A percentile compares a stretch with the other conserved stretches of the same genome.
phyloP scores from a whole-genome alignment of 2,329 filamentous ascomycete genomes.

The Lachnum nothofagi region DNA sequence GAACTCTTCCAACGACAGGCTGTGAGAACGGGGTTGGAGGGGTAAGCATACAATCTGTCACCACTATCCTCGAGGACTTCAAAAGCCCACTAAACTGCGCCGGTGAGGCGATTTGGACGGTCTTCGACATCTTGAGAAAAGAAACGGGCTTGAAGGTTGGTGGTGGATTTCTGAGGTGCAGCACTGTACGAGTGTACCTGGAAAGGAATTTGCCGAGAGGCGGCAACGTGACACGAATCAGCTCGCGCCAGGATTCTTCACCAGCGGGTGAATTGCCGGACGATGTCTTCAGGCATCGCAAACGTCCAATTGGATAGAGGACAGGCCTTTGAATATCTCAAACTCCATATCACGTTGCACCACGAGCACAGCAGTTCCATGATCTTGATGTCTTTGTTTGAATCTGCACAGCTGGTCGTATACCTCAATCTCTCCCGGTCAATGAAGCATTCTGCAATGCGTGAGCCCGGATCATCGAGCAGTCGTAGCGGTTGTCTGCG shows the following conservation, averaged over 20 bases:
- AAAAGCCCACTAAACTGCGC: slow-evolving; percentile 65
- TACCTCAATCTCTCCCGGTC: no score
- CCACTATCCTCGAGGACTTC: slow-evolving; percentile 69
- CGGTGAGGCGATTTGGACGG: slow-evolving; percentile 46
- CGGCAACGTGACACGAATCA: slow-evolving; percentile 2
- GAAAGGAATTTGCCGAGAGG: background rate
- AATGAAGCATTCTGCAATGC: no score
- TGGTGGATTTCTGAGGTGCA: slow-evolving; percentile 1
- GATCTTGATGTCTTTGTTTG: no score
- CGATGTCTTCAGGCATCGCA: no score
- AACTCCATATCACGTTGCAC: no score
- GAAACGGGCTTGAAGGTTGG: background rate
- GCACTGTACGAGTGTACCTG: background rate
- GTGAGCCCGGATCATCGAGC: no score
- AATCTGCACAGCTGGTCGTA: no score
- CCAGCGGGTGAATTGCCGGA: background rate
- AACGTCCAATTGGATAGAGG: no score
- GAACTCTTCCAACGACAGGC: background rate
- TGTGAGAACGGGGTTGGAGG: slow-evolving; percentile 28
- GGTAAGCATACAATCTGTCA: slow-evolving; percentile 74
- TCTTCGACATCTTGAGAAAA: slow-evolving; percentile 31
- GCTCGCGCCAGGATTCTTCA: background rate
- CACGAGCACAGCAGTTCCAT: no score
- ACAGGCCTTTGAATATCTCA: no score
- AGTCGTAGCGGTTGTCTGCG: no score